Evolutionary conservation across 768 basidiomycete species (phyloP).

Genomic region (Ramaria sp.): DNA sequence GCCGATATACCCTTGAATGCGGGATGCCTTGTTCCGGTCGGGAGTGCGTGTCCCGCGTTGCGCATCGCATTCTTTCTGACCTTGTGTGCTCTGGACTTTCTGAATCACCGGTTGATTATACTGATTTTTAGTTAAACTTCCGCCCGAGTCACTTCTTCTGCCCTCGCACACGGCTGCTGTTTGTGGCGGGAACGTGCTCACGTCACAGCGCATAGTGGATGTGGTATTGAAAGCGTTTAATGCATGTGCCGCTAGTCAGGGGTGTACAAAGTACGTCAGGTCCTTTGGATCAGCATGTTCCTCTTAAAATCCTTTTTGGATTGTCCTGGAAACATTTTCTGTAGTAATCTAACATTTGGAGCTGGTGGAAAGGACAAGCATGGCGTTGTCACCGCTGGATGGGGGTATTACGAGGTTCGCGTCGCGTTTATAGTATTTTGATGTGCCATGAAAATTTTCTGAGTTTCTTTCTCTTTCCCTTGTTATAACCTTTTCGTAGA

Average conservation of each 20-base stretch:
- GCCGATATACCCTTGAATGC: constrained; percentile 88
- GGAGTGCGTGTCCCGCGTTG: constrained; percentile 37
- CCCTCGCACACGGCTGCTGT: constrained; percentile 85
- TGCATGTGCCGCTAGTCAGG: constrained; percentile 86
- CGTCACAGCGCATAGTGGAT: constrained; percentile 89
- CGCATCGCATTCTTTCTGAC: too few species aligned
- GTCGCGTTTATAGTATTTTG: neutral
- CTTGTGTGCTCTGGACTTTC: too few species aligned
- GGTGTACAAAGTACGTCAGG: constrained; percentile 71
- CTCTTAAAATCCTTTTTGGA: constrained; percentile 5
- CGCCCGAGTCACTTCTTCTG: constrained; percentile 63
- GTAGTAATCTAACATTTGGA: constrained; percentile 81
- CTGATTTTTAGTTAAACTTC: constrained; percentile 74
- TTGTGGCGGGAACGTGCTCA: constrained; percentile 87
- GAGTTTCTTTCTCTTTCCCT: too few species aligned
- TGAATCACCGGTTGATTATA: too few species aligned
- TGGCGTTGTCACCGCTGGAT: constrained; percentile 64
- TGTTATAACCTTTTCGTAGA: constrained; percentile 42
- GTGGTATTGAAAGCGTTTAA: constrained; percentile 89
- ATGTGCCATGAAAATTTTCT: neutral
- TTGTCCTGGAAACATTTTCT: neutral
- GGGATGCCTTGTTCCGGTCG: constrained; percentile 81
- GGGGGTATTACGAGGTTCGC: constrained; percentile 79
- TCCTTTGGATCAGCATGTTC: too few species aligned
- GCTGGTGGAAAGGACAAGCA: constrained; percentile 78